phyloP scores from a whole-genome alignment of 2,329 filamentous ascomycete species.

The Lasiodiplodia sp. region DNA sequence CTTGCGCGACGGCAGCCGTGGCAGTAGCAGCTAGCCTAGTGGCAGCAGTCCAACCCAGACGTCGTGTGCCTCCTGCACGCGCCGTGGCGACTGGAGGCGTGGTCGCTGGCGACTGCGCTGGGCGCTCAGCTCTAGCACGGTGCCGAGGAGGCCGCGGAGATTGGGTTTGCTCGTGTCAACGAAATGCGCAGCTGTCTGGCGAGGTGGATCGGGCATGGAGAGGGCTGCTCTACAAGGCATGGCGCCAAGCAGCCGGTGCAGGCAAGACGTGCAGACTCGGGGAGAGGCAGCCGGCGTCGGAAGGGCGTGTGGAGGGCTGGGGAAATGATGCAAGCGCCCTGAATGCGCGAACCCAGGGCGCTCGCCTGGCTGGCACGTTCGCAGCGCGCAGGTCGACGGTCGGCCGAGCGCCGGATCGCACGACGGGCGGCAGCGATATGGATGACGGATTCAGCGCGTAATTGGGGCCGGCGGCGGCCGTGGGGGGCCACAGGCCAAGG shows the following conservation, averaged over 20 bases:
- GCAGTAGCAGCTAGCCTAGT: constrained; percentile 12
- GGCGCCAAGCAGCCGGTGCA: constrained; percentile 11
- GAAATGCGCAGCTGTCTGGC: neutral
- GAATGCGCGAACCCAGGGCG: neutral
- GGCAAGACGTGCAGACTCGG: constrained; percentile 6
- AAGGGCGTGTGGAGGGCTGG: constrained; percentile 17
- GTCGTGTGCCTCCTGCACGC: neutral
- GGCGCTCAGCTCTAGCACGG: neutral
- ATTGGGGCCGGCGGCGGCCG: constrained; percentile 26
- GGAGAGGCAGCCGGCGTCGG: neutral
- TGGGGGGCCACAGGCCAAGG: constrained; percentile 16
- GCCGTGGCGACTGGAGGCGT: too few relatives aligned
- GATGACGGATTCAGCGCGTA: constrained; percentile 24
- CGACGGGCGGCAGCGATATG: constrained; percentile 3
- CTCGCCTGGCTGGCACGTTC: neutral
- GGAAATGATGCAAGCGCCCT: constrained; percentile 13
- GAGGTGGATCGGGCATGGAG: neutral
- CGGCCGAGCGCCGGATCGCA: constrained; percentile 26
- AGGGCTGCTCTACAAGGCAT: neutral
- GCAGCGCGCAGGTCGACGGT: constrained; percentile 6
- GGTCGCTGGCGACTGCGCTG: neutral
- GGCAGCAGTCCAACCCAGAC: neutral
- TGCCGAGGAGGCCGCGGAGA: constrained; percentile 7
- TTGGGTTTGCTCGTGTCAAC: neutral
- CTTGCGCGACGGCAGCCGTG: constrained; percentile 24